Base-by-base conservation (phyloP, 148 eudicot species). In the Cornus suecica region DNA sequence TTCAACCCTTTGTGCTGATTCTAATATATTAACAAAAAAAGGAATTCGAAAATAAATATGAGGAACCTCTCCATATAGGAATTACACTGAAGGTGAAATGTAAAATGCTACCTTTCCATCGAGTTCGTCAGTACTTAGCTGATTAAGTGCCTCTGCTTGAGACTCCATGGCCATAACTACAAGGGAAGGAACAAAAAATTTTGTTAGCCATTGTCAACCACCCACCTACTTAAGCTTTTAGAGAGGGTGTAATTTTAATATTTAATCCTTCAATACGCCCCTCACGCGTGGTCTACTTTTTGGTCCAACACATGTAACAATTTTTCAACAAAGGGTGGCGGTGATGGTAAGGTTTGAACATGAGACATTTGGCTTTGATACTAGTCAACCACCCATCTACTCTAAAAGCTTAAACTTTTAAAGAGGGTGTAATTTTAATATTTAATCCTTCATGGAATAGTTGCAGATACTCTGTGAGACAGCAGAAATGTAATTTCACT, bases 131-230 rank as follows among this genome's bases (percentile, higher is more conserved):
- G 82, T 79, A 24, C 90, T 85, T 71, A 96, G 83, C 79, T 91
- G 93, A 84, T 84, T 85, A 68, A 93, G 91, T 7, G 97, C 98
- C 25, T 93, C 99, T 24, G 99, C 94, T 84, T 90, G 93, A 66
- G 97, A 88, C 80, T 96, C 99, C 99, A 96, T 91, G 30, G 90
- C 93, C 92, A 93, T 16, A 56, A 96, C 99, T 96, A 81, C 29
- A 62, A 32, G 52, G 51, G 71, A 67, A 37, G 61, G 65, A 77
- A 68, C 14, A 29, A 71, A 29, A 73, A 45, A 24, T 15, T 25
- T n/a, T 23, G 32, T 80, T 29, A 75, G 63, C 54, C 3, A 74
- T 23, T 5, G n/a, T n/a, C n/a, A n/a, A n/a, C n/a, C n/a, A n/a
- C n/a, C n/a, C n/a, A n/a, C n/a, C n/a, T n/a, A n/a, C n/a, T n/a